These are phyloP conservation scores for Ampelomyces quisqualis DNA, from an alignment of 2,329 filamentous ascomycete species.

Conservation along the genomic window DNA sequence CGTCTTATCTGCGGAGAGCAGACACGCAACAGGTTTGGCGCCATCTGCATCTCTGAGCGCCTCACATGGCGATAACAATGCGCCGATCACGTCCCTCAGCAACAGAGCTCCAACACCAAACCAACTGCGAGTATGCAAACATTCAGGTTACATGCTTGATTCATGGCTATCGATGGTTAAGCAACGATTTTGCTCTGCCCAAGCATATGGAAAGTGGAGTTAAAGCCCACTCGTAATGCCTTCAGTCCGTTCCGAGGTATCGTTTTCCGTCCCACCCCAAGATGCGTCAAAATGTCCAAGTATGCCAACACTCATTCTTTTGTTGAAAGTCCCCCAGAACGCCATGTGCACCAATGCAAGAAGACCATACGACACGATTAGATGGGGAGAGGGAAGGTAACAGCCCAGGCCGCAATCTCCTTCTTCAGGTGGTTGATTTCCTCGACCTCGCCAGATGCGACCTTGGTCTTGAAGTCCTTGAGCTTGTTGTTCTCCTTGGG, in stretches of 20 bases:
- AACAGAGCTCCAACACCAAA: no score
- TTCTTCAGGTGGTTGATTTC: conserved; percentile 84
- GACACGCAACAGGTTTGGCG: not conserved
- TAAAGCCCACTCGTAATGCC: not conserved
- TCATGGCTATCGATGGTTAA: conserved; percentile 1
- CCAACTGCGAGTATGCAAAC: no score
- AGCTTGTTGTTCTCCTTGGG: conserved; percentile 99
- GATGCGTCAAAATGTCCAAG: conserved; percentile 29
- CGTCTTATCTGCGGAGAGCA: conserved; percentile 7
- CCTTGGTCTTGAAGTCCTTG: conserved; percentile 98
- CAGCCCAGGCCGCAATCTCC: conserved; percentile 87
- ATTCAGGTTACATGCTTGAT: not conserved
- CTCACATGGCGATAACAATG: not conserved
- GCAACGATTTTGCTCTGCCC: not conserved
- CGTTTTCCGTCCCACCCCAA: conserved; percentile 10
- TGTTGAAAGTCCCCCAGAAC: conserved; percentile 25
- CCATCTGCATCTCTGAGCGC: no score
- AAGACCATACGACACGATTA: conserved; percentile 33
- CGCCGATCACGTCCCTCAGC: no score
- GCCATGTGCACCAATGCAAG: conserved; percentile 17
- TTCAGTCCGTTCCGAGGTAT: conserved; percentile 2
- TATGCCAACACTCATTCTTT: conserved; percentile 24
- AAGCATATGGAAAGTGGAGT: conserved; percentile 3
- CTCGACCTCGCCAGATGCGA: conserved; percentile 71
- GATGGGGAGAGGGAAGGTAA: conserved; percentile 88